These are phyloP conservation scores for Xanthoconium separans DNA, from an alignment of 1,284 basidiomycete genomes.

Conservation along the genomic window DNA sequence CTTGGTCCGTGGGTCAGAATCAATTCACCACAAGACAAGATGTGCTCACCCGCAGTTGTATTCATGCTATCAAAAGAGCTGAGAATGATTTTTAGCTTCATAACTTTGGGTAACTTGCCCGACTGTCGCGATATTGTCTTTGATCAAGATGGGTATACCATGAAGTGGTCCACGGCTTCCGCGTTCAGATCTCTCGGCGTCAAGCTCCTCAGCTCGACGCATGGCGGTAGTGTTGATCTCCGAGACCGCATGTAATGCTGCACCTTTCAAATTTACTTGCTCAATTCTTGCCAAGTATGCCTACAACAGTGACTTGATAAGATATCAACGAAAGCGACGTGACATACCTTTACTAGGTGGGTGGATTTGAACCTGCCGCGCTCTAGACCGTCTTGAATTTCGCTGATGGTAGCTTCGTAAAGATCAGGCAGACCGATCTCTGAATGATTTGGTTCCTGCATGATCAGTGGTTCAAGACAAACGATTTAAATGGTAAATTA, in stretches of 20 bases:
- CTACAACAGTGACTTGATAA: conserved; percentile 29
- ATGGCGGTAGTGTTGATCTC: conserved; percentile 61
- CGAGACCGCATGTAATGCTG: conserved; percentile 58
- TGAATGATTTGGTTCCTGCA: conserved; percentile 1
- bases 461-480: neutral
- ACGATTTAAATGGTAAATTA: neutral
- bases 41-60: conserved; percentile 44
- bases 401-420: conserved; percentile 30
- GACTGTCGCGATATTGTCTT: conserved; percentile 41
- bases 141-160: conserved; percentile 67
- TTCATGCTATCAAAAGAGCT: conserved; percentile 52
- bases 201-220: conserved; percentile 50
- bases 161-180: conserved; percentile 57
- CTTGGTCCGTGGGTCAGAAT: conserved; percentile 2
- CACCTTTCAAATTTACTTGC: conserved; percentile 68
- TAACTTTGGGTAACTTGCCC: conserved; percentile 29
- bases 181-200: conserved; percentile 47
- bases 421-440: conserved; percentile 25
- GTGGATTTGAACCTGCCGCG: conserved; percentile 21
- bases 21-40: neutral
- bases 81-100: neutral
- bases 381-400: conserved; percentile 27
- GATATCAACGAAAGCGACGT: neutral
- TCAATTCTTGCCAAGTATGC: conserved; percentile 71
- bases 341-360: conserved; percentile 25